Base-by-base conservation (phyloP, 495 filamentous ascomycete species). In the Aspergillus cristatus region DNA sequence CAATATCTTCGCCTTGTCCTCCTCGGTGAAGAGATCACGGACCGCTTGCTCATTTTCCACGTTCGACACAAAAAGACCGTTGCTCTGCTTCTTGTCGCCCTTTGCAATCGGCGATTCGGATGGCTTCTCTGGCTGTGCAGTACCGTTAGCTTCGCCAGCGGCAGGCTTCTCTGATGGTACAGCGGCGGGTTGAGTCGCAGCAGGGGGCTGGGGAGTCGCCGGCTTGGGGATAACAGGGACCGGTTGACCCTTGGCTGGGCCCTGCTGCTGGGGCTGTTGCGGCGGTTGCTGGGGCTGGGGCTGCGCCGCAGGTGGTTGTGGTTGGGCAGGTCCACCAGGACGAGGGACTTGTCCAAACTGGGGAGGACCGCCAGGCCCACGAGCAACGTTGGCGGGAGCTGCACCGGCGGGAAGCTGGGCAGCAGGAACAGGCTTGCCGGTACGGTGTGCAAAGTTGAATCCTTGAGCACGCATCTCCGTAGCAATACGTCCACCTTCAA, bases 401-500 rank as follows among this genome's bases (percentile, higher is more conserved):
- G 71, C 60, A 14, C 57, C 60, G 16, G 67, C 50, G 20, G 62
- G 59, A 18, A 48, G 43, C 37, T 60, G 68, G 18, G 54, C 65
- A 42, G 54, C 61, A 31, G 41, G 37, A 34, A 50, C 48, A 38
- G 65, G 62, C 54, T 74, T 74, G 26, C 68, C 68, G 32, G 60
- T 73, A 42, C 91, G 80, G 60, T 99, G 93, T 24, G 93, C 82
- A 57, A 99, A 99, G 72, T 99, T 99, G 78, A 99, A 99, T 24
- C 91, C 91, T 55, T 97, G 91, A 10, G 91, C 93, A 44, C 86
- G 76, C 90, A 97, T 99, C 61, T 97, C 91, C 1, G 91, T 97
- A 8, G 87, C 91, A 48, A 99, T 99, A 29, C 93, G 74, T 15
- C 91, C 91, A 51, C 79, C 80, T 53, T 97, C 89, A 31, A 99